Conservation (phyloP, 768 basidiomycete species). For the Exsudoporus frostii region DNA sequence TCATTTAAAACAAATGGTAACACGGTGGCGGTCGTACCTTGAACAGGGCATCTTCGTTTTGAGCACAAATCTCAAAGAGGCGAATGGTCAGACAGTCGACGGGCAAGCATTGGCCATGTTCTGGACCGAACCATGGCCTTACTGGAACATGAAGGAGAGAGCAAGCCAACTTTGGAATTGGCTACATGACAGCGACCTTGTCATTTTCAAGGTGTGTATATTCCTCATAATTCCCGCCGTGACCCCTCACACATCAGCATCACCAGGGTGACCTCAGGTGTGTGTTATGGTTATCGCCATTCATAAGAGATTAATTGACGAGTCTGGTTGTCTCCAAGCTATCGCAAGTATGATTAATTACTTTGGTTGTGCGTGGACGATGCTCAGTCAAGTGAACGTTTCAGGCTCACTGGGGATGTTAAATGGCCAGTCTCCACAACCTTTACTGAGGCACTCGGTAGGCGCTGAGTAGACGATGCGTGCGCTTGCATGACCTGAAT, state of each 20-base stretch:
- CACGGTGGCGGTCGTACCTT: slow-evolving; percentile 74
- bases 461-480: slow-evolving; percentile 8
- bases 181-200: slow-evolving; percentile 57
- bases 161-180: slow-evolving; percentile 50
- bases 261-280: slow-evolving; percentile 90
- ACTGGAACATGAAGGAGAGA: slow-evolving; percentile 64
- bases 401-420: slow-evolving; percentile 86
- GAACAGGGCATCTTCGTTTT: slow-evolving; percentile 66
- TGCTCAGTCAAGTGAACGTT: slow-evolving; percentile 1
- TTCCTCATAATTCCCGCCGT: background rate
- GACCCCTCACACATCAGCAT: background rate
- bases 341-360: slow-evolving; percentile 66
- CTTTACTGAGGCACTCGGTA: slow-evolving; percentile 71
- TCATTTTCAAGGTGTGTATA: slow-evolving; percentile 74
- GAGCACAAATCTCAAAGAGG: slow-evolving; percentile 39
- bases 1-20: slow-evolving; percentile 57
- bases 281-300: slow-evolving; percentile 28
- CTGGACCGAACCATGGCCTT: slow-evolving; percentile 75
- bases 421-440: slow-evolving; percentile 81
- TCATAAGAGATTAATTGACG: background rate
- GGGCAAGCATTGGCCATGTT: slow-evolving; percentile 41
- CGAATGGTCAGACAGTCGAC: slow-evolving; percentile 21
- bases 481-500: background rate
- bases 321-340: slow-evolving; percentile 42
- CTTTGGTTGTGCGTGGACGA: background rate